Base-by-base conservation (phyloP, 371 early-diverging fungal genomes). In the Saksenaea oblongispora region DNA sequence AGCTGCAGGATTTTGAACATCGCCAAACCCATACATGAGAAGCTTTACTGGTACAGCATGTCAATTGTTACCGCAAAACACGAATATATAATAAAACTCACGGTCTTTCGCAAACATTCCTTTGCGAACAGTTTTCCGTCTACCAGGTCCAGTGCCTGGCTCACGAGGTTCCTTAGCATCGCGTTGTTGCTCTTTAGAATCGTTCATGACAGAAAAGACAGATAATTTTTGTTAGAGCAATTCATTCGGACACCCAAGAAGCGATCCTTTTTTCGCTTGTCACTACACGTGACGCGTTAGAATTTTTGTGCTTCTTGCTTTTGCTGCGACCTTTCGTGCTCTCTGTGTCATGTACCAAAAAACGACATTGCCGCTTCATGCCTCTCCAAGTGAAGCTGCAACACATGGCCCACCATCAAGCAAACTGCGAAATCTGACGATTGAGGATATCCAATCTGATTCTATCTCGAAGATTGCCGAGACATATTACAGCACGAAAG, bases 21-120 rank as follows among this genome's bases (percentile, higher is more conserved):
- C 99, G 22, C 99, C 99, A 78, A 94, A 97, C 22, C 98, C 99
- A 79, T 95, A 99, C 95, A 99, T 95, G 72, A 99, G 81, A 57
- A 87, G 75, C 63, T 91, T 84, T 54, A 97, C 91, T 89, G 39
- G 58, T 17, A 5, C 15, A 11, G 41, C 3, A 27, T 13, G n/a
- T n/a, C 31, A 31, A 4, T 53, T 27, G 14, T 17, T 47, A 18
- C 4, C 17, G 5, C 10, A 28, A n/a, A 10, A 14, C 4, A 27
- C 22, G 22, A 17, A 54, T 7, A 51, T 34, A 41, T 47, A 22
- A 1, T 9, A 54, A 17, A 24, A 67, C 79, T 64, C 75, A 80
- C 85, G 67, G 39, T 84, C 85, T 70, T 79, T 82, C 14, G 79
- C 71, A 53, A 82, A 85, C 77, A 81, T 77, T 63, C 82, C 83